Base-by-base conservation (phyloP, 108 stramenopile species). In the Cyclostephanos tholiformis region DNA sequence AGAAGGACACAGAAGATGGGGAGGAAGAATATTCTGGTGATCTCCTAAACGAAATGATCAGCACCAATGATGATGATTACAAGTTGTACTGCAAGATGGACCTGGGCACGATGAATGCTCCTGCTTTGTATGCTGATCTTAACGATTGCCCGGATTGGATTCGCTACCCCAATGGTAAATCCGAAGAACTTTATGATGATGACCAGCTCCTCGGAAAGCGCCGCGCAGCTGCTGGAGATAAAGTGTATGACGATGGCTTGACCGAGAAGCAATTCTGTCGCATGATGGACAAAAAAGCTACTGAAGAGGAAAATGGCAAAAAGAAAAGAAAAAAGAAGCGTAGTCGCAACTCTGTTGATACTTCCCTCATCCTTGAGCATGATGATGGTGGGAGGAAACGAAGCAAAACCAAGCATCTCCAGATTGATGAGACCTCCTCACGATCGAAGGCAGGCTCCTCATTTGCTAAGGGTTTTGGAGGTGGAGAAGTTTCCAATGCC, bases 251-350 rank as follows among this genome's bases (percentile, higher is more conserved):
- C 62, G 97, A 98, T 74, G 94, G 95, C 12, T 30, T 98, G 77
- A 96, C 97, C 23, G 97, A 98, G 63, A 92, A 86, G 70, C 95
- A 98, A 57, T 97, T 95, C 70, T 63, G 88, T 60, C 88, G 91
- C 13, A 82, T 95, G 75, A 91, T 94, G 89, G 97, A 97, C 30
- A 92, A 90, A 55, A 67, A 95, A 57, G 84, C 88, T 20, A 67
- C 74, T 19, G 82, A 39, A 2, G 91, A 88, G 50, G 91, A 84
- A 52, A 78, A 78, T 41, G 74, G 63, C 29, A 80, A 75, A 60
- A 80, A 83, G 67, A 67, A 77, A 49, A 55, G 73, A 10, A 76
- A 83, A 11, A 69, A 69, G 85, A 92, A 80, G 68, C 56, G 76
- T 13, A 69, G 67, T 43, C 74, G 72, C 32, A 77, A 76, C 16